phyloP scores from a whole-genome alignment of 2,329 filamentous ascomycete genomes.

The Neocatenulostroma microsporum region DNA sequence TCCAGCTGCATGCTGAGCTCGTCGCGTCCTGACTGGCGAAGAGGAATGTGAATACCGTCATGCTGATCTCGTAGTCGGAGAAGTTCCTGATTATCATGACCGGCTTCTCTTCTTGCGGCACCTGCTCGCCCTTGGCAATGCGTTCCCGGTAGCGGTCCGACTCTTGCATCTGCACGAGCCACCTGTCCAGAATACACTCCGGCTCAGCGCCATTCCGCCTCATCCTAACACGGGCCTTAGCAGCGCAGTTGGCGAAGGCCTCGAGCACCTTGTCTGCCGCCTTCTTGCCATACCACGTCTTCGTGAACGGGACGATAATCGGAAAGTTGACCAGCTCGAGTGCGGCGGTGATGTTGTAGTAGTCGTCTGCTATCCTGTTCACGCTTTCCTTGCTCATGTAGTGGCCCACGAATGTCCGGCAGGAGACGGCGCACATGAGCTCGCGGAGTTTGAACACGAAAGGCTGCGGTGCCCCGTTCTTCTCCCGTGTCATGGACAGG shows the following conservation, averaged over 20 bases:
- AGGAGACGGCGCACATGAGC: constrained; percentile 88
- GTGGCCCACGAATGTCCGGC: constrained; percentile 93
- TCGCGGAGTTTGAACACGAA: constrained; percentile 94
- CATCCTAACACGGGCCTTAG: constrained; percentile 79
- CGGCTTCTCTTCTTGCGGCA: constrained; percentile 70
- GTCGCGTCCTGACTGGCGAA: constrained; percentile 98
- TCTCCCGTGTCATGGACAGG: constrained; percentile 60
- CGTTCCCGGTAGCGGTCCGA: constrained; percentile 75
- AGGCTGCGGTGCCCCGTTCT: constrained; percentile 64
- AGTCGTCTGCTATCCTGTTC: constrained; percentile 92
- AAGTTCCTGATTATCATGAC: constrained; percentile 75
- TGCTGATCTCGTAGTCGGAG: constrained; percentile 80
- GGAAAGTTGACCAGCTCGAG: constrained; percentile 98
- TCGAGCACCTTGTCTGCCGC: constrained; percentile 83
- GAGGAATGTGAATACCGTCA: constrained; percentile 91
- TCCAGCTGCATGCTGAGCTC: constrained; percentile 84
- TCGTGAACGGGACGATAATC: constrained; percentile 89
- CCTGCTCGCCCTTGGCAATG: constrained; percentile 60
- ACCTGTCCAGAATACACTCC: constrained; percentile 91
- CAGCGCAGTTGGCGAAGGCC: constrained; percentile 85
- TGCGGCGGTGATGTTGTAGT: constrained; percentile 91
- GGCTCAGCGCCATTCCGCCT: constrained; percentile 72
- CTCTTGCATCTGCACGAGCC: constrained; percentile 81
- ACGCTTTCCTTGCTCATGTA: constrained; percentile 87
- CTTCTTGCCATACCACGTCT: constrained; percentile 96